Base-by-base conservation (phyloP, 805 yeast species). In the Novakomyces olei region DNA sequence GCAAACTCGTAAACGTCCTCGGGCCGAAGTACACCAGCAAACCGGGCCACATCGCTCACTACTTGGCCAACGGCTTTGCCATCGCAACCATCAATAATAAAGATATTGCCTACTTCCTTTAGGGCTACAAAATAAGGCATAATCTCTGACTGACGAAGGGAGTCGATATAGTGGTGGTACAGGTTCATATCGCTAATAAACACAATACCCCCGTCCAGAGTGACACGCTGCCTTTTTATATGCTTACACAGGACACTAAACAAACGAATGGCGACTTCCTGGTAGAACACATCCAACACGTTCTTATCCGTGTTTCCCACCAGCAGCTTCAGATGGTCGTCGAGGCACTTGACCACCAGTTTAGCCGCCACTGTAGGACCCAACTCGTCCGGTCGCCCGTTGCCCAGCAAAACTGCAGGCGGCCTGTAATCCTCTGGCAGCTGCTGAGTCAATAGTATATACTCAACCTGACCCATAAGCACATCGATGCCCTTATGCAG, bases 1-100 rank as follows among this genome's bases (percentile, higher is more conserved):
- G 81, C 88, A 53, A 83, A 76, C 47, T 79, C 92, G 45, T 79
- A 77, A n/a, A 85, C 73, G 43, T 85, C 98, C 43, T 88, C 96
- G 29, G 91, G 92, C 19, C 72, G 68, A 46, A 85, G 75, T 4
- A 85, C 69, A 1, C 95, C 94, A 41, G 80, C 75, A 51, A 80
- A 88, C 44, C 83, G 67, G 33, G 76, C 69, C 41, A 80, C 60
- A 47, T 81, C 94, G 37, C 85, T 68, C 30, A 83, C 72, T 37
- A 85, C 62, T 39, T 67, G 68, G 0, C 94, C 96, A 15, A 85
- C 59, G 19, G 81, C 81, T 45, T 73, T 77, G 0, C 93, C 73
- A 41, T 80, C 88, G 25, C 57, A 54, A n/a, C 62, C 61, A 25
- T 67, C 70, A 16, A 85, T 73, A 33, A 88, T 55, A 47, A 69